These are phyloP conservation scores for Lasiosphaeria miniovina DNA, from an alignment of 495 filamentous ascomycete species.

Conservation along the genomic window DNA sequence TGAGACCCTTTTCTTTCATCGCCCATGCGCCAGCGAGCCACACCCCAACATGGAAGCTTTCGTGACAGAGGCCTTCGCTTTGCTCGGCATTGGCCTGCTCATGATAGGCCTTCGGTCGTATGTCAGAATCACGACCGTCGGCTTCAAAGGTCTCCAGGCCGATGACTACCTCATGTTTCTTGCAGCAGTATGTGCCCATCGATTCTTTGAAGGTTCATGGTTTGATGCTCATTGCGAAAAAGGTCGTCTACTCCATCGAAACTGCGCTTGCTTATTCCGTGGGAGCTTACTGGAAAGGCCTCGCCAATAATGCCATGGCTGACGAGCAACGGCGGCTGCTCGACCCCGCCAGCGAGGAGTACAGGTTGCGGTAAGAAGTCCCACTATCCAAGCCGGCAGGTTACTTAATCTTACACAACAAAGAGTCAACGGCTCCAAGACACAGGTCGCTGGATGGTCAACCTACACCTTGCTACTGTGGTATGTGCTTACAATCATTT, in stretches of 20 bases:
- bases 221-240: background rate
- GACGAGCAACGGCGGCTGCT: slow-evolving; percentile 46
- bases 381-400: background rate
- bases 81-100: slow-evolving; percentile 48
- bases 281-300: slow-evolving; percentile 43
- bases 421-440: slow-evolving; percentile 57
- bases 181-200: slow-evolving; percentile 42
- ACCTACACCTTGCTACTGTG: slow-evolving; percentile 56
- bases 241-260: slow-evolving; percentile 36
- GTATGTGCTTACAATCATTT: background rate
- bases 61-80: slow-evolving; percentile 51
- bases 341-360: slow-evolving; percentile 47
- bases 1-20: background rate
- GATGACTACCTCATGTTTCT: slow-evolving; percentile 63
- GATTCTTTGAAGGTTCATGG: too few species aligned
- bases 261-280: slow-evolving; percentile 34
- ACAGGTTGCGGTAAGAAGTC: slow-evolving; percentile 31
- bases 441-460: slow-evolving; percentile 58
- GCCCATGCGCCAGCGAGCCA: background rate
- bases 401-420: background rate
- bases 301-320: slow-evolving; percentile 62
- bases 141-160: slow-evolving; percentile 46
- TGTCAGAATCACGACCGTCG: slow-evolving; percentile 51
- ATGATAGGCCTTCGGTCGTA: slow-evolving; percentile 49
- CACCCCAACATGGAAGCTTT: slow-evolving; percentile 32